These are phyloP conservation scores for Vaccinium corymbosum DNA, from an alignment of 148 eudicot species.

Conservation along the genomic window DNA sequence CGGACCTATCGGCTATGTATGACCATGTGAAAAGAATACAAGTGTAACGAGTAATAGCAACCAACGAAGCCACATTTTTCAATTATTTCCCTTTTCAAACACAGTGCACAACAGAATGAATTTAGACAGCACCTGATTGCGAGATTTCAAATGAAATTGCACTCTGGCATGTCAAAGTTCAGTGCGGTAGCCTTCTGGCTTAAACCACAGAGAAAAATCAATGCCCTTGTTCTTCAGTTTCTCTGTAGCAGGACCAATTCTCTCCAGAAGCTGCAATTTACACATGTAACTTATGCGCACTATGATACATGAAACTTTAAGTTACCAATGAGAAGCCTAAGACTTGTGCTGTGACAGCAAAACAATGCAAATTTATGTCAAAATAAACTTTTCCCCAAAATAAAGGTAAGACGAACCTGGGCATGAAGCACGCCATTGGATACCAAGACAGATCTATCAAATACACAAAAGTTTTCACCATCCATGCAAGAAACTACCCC, in stretches of 20 bases:
- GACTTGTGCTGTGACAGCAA: not conserved
- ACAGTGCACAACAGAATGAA: constrained; percentile 1
- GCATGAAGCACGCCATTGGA: constrained; percentile 74
- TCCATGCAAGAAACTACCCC: constrained; percentile 93
- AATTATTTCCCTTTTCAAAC: not conserved
- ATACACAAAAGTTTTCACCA: constrained; percentile 77
- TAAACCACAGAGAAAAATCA: constrained; percentile 84
- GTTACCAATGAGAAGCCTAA: not conserved
- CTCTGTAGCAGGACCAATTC: constrained; percentile 86
- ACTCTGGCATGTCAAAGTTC: constrained; percentile 43
- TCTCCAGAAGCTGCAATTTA: constrained; percentile 75
- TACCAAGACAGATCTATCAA: constrained; percentile 90
- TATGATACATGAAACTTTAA: not conserved
- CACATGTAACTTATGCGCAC: not conserved
- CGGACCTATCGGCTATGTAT: not conserved
- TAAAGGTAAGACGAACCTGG: constrained; percentile 47
- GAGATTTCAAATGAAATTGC: constrained; percentile 5
- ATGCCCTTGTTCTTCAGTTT: constrained; percentile 72
- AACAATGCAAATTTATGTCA: not conserved
- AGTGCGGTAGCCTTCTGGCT: constrained; percentile 72
- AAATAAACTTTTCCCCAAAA: not conserved
- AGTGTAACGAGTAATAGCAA: not conserved
- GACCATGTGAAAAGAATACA: not conserved
- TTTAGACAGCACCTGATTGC: constrained; percentile 15
- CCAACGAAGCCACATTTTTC: not conserved